phyloP scores from a whole-genome alignment of 139 green algal genomes.

The Micractinium sp. region DNA sequence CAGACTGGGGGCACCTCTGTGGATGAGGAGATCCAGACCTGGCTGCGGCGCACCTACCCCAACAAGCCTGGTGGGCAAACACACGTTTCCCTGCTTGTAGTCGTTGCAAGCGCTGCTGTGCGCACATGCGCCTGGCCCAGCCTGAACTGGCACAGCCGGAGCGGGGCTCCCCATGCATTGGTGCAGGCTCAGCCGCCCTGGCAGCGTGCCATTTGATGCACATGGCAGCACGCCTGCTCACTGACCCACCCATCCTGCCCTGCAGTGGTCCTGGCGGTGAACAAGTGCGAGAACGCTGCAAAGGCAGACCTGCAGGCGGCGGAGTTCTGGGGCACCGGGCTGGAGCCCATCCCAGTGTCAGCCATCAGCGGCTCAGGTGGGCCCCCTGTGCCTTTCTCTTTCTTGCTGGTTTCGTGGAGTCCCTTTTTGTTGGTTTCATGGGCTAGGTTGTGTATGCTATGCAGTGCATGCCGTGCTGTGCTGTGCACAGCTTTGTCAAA shows the following conservation, averaged over 20 bases:
- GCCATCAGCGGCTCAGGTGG: conserved; percentile 81
- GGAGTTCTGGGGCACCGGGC: conserved; percentile 92
- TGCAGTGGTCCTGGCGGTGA: conserved; percentile 89
- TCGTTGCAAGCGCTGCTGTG: too few relatives aligned
- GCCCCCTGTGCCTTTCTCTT: neutral
- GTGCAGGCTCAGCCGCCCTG: too few relatives aligned
- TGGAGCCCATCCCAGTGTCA: conserved; percentile 86
- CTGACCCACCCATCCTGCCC: neutral
- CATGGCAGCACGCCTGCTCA: too few relatives aligned
- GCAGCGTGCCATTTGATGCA: too few relatives aligned
- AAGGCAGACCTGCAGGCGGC: conserved; percentile 80
- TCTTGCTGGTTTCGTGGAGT: too few relatives aligned
- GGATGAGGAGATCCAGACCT: conserved; percentile 90
- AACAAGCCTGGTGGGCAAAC: conserved; percentile 59
- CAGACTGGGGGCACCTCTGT: conserved; percentile 80
- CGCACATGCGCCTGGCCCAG: neutral
- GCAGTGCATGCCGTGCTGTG: too few relatives aligned
- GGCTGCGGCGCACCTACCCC: conserved; percentile 85
- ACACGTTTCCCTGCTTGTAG: neutral
- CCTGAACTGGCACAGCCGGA: neutral
- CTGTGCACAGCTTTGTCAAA: too few relatives aligned
- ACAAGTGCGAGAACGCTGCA: conserved; percentile 95
- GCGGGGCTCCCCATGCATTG: neutral
- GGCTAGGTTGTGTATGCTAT: too few relatives aligned
- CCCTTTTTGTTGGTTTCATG: too few relatives aligned